A percentile compares a stretch with the other conserved stretches of the same genome.
Evolutionary conservation across 495 filamentous ascomycete genomes (phyloP).

Genomic region (Jackrogersella minutella): DNA sequence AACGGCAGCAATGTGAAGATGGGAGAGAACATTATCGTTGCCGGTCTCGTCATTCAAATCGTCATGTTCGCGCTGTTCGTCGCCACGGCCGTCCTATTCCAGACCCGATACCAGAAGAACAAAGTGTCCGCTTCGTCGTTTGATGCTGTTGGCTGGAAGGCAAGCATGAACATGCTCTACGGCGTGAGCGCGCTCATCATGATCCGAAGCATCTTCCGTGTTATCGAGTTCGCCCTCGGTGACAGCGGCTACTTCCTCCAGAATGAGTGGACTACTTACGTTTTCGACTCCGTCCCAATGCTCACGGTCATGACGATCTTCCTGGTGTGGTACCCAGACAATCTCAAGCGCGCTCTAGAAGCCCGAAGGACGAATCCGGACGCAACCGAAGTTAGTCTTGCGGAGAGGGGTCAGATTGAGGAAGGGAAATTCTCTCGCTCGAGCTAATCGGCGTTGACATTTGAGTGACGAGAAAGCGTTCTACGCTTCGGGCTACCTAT

Average conservation of each 20-base stretch:
- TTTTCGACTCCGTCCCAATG: constrained; percentile 70
- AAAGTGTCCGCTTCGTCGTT: constrained; percentile 23
- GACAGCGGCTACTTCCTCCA: constrained; percentile 57
- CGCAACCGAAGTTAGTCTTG: constrained; percentile 4
- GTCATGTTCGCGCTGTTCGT: constrained; percentile 62
- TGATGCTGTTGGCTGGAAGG: constrained; percentile 50
- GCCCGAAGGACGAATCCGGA: neutral
- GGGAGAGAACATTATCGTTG: constrained; percentile 56
- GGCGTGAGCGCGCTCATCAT: constrained; percentile 64
- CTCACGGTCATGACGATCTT: constrained; percentile 56
- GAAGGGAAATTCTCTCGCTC: neutral
- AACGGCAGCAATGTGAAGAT: constrained; percentile 41
- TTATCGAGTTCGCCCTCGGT: constrained; percentile 67
- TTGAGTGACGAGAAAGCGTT: neutral
- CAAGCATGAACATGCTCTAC: constrained; percentile 64
- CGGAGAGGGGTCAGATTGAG: constrained; percentile 1
- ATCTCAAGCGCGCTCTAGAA: constrained; percentile 4
- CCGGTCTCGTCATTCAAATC: constrained; percentile 58
- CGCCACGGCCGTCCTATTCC: constrained; percentile 51
- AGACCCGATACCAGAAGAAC: constrained; percentile 29
- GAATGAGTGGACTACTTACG: constrained; percentile 67
- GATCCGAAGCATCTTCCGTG: constrained; percentile 65
- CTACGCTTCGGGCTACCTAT: neutral
- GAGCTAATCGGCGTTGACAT: neutral
- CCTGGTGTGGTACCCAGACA: constrained; percentile 5